Evolutionary conservation across 1,139 yeast genomes (phyloP).

Genomic region (Candida freyschussii): DNA sequence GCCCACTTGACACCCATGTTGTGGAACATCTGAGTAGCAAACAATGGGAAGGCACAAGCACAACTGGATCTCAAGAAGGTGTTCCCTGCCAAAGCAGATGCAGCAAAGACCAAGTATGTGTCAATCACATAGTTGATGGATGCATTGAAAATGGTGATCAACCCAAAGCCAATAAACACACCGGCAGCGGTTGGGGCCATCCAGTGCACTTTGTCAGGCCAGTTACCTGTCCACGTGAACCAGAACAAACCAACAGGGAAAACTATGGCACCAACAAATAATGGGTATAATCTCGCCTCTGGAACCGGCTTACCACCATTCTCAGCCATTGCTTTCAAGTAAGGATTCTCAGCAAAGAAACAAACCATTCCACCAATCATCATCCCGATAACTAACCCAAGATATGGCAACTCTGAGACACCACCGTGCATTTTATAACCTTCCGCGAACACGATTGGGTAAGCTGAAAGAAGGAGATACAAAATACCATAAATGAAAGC

Average conservation of each 20-base stretch:
- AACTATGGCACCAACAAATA: conserved; percentile 62
- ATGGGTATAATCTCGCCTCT: conserved; percentile 72
- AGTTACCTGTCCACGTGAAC: conserved; percentile 84
- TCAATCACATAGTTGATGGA: conserved; percentile 79
- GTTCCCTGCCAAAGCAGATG: conserved; percentile 87
- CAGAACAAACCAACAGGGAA: conserved; percentile 79
- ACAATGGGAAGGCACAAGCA: conserved; percentile 79
- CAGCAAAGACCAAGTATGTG: conserved; percentile 72
- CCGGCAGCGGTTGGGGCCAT: conserved; percentile 81
- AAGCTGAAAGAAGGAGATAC: conserved; percentile 72
- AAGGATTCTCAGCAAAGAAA: conserved; percentile 33
- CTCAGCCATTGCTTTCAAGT: conserved; percentile 35
- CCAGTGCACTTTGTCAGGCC: conserved; percentile 67
- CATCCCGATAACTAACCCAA: conserved; percentile 59
- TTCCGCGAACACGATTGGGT: conserved; percentile 64
- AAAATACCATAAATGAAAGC: conserved; percentile 82
- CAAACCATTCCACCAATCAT: conserved; percentile 49
- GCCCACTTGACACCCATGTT: conserved; percentile 82
- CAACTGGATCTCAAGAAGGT: conserved; percentile 65
- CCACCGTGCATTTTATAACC: conserved; percentile 57
- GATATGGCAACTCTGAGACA: conserved; percentile 58
- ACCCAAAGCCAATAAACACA: conserved; percentile 65
- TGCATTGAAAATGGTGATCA: conserved; percentile 71
- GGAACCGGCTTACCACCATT: conserved; percentile 65
- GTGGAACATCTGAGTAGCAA: conserved; percentile 67